Conservation (phyloP, 2,329 filamentous ascomycete genomes). For the Botryotinia globosa region DNA sequence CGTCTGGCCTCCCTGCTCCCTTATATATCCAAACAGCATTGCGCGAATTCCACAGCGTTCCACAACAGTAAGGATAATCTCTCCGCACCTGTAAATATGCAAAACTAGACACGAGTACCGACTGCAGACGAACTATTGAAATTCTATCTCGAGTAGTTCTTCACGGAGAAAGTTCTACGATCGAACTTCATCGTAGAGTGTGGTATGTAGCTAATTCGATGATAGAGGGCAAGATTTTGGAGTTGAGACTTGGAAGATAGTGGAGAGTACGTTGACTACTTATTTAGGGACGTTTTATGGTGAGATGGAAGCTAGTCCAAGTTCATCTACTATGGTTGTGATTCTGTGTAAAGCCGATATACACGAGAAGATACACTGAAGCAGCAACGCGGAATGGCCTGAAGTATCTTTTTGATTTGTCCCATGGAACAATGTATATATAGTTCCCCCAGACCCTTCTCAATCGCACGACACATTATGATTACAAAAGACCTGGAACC, state of each 20-base stretch:
- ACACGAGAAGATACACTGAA: not conserved
- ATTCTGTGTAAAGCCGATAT: not conserved
- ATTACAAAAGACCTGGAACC: not conserved
- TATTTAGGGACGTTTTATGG: not conserved
- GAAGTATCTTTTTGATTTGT: not conserved
- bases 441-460: no score
- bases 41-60: not conserved
- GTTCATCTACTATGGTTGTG: not conserved
- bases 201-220: constrained; percentile 3
- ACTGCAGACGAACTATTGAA: constrained; percentile 7
- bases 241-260: not conserved
- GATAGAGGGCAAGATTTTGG: not conserved
- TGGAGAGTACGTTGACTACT: not conserved
- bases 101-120: not conserved
- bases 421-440: not conserved
- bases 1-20: not conserved
- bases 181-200: constrained; percentile 2
- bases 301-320: not conserved
- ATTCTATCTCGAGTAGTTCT: not conserved
- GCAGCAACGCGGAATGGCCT: not conserved
- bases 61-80: not conserved
- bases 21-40: not conserved
- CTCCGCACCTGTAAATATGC: not conserved
- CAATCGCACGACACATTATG: not conserved
- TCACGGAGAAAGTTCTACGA: not conserved